A percentile compares a stretch with the other conserved stretches of the same genome.
These are phyloP conservation scores for Colletotrichum sp. DNA, from an alignment of 2,329 filamentous ascomycete species.

Conservation along the genomic window DNA sequence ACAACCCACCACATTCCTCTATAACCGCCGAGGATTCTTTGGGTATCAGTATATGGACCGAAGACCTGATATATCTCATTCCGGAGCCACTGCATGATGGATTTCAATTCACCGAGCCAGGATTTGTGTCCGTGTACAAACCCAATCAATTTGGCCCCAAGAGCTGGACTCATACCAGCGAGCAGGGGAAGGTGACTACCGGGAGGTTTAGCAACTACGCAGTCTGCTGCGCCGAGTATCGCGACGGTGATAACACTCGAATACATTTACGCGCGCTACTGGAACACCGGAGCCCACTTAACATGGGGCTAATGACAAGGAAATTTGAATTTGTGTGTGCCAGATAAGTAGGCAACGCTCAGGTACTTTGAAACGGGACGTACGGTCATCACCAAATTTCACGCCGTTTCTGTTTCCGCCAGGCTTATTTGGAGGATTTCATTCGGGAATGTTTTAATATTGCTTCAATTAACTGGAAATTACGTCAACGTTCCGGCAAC, in stretches of 20 bases:
- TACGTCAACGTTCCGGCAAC: too few relatives aligned
- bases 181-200: rapidly evolving
- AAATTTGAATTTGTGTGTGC: too few relatives aligned
- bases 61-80: not conserved
- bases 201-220: not conserved
- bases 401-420: too few relatives aligned
- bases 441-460: too few relatives aligned
- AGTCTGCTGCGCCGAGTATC: not conserved
- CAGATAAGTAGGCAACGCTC: too few relatives aligned
- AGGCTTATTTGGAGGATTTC: too few relatives aligned
- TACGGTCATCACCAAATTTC: too few relatives aligned
- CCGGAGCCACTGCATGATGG: rapidly evolving
- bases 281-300: too few relatives aligned
- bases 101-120: not conserved
- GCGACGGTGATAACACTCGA: rapidly evolving
- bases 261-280: not conserved
- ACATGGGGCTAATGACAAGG: too few relatives aligned
- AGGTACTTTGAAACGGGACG: too few relatives aligned
- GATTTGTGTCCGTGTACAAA: not conserved
- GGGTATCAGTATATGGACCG: rapidly evolving
- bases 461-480: too few relatives aligned
- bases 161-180: not conserved
- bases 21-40: rapidly evolving
- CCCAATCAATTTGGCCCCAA: not conserved
- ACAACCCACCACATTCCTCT: too few relatives aligned